Base-by-base conservation (phyloP, 331 rosid species). In the Pyracantha coccinea region DNA sequence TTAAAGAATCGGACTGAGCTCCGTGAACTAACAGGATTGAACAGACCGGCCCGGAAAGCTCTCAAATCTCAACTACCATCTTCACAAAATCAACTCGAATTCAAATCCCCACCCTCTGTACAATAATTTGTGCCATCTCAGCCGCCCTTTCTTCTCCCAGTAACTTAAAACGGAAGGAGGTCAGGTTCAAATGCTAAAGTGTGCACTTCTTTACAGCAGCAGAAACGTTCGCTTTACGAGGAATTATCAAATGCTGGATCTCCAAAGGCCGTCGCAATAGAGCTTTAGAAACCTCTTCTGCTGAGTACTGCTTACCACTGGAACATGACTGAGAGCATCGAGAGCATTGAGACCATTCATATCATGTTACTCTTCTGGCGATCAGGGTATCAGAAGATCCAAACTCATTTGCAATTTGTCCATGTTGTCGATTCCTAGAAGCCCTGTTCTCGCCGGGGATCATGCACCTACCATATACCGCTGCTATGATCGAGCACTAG, bases 121-220 rank as follows among this genome's bases (percentile, higher is more conserved):
- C 82, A 87, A 58, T 13, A 66, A 50, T 62, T 47, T 33, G 38
- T 9, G 69, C 44, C 6, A 79, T 68, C 52, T 45, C 73, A 24
- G 11, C 77, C 45, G 45, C 45, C 45, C 45, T 38, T 80, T 68
- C 80, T 77, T 63, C 79, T 69, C 58, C 80, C 58, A n/a, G 68
- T 41, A 75, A 73, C 75, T 25, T 44, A 66, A 64, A 62, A 59
- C 28, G 68, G 69, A 71, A 69, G 55, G 11, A 12, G 23, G 38
- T 15, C 6, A 1, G 41, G 38, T 62, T 62, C 67, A 28, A 62
- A 62, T 59, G 25, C 55, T 62, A 28, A 78, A 69, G 77, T 84
- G 66, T 76, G 86, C 84, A 76, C 62, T 72, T 82, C 58, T 81
- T 66, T 74, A 52, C 75, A 82, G 68, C n/a, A 53, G 78, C 77